A percentile compares a stretch with the other conserved stretches of the same genome.
These are phyloP conservation scores for Fusarium sp. DNA, from an alignment of 2,329 filamentous ascomycete genomes.

Conservation along the genomic window DNA sequence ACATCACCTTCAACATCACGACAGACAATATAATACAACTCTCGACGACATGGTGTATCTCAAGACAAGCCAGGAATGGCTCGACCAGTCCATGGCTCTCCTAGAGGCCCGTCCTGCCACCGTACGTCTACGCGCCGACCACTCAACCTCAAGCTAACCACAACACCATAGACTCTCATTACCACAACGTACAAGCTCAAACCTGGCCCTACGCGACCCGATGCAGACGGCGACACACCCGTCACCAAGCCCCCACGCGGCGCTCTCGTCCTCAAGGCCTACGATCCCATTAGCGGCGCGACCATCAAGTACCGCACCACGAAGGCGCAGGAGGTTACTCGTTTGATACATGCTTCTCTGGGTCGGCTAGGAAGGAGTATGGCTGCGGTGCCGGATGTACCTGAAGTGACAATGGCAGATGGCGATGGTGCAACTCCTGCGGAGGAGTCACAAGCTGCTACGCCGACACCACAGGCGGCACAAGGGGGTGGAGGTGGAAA, in stretches of 20 bases:
- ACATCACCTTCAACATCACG: not conserved
- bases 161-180: constrained; percentile 77
- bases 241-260: constrained; percentile 66
- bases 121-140: constrained; percentile 60
- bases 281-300: constrained; percentile 82
- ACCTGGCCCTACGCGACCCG: constrained; percentile 46
- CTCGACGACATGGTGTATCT: constrained; percentile 74
- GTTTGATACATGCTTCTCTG: constrained; percentile 77
- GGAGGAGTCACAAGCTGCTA: constrained; percentile 36
- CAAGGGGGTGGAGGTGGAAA: constrained; percentile 56
- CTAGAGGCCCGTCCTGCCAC: constrained; percentile 86
- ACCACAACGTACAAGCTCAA: constrained; percentile 90
- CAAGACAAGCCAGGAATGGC: constrained; percentile 87
- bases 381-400: constrained; percentile 62
- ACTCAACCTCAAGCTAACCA: constrained; percentile 3
- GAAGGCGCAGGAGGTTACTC: constrained; percentile 88
- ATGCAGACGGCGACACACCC: constrained; percentile 42
- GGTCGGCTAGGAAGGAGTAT: constrained; percentile 79
- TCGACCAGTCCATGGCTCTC: constrained; percentile 85
- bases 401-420: constrained; percentile 57
- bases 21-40: not conserved
- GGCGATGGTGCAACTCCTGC: constrained; percentile 43
- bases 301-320: constrained; percentile 91
- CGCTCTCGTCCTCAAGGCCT: constrained; percentile 86
- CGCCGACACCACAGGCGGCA: constrained; percentile 42